Evolutionary conservation across 75 land plant genomes (phyloP), one percentile per base, ranked within the genome.

Genomic region (Azolla pinnata): DNA sequence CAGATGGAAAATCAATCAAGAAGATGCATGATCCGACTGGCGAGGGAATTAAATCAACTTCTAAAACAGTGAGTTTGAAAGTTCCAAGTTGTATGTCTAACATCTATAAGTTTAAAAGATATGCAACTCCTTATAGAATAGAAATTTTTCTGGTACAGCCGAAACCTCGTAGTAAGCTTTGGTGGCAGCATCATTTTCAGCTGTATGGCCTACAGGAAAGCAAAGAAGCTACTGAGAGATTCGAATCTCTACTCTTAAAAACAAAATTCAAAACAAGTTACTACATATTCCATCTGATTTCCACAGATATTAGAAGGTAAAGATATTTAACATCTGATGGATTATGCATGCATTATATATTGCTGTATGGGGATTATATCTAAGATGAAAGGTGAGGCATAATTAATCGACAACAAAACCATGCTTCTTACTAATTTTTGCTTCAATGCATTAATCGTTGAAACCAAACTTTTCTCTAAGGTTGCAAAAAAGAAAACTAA

Each of bases 181-280:
- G 84, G 87, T 83, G 87, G 87, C 45, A 62, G 38, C 59, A 60
- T 10, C 74, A 53, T 48, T 83, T 83, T 49, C 61, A 66, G 26
- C 44, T 66, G 35, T 64, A 34, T 18, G 79, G 78, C 29, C 56
- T 83, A 50, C 65, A 77, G 30, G 84, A 83, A 42, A 84, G 77
- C 61, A 84, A 77, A 53, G 77, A 50, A 29, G 74, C 60, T 49
- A 60, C 63, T 18, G 73, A 76, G 56, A 72, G 66, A 61, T 83
- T 80, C 40, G 74, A 76, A 56, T 63, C 60, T 56, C 60, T 76
- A 31, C 44, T 54, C 48, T 17, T 31, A 29, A 62, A 78, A 59
- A 75, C 26, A 33, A 66, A 75, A 2, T 70, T 70, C 40, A 68
- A 62, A 20, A 59, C 75, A 2, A 61, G 30, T 24, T 78, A 71